A percentile compares a stretch with the other conserved stretches of the same genome.
Evolutionary conservation across 345 rosid species (phyloP).

Genomic region (Moringa oleifera): DNA sequence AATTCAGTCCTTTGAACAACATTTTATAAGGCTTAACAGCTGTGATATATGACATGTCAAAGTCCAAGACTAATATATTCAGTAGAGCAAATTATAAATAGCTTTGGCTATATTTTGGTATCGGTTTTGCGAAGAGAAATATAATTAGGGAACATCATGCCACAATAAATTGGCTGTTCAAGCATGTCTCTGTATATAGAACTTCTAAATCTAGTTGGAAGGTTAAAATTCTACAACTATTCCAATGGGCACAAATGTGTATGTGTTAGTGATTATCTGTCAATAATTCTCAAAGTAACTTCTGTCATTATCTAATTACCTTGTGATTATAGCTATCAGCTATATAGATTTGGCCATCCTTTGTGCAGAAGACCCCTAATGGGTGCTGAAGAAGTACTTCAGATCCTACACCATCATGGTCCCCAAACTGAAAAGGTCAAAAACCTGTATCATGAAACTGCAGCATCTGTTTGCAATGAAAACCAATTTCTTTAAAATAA

Average conservation of each 20-base stretch:
- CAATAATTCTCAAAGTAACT: not conserved
- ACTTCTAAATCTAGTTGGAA: not conserved
- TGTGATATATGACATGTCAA: not conserved
- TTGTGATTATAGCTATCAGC: conserved; percentile 96
- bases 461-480: not conserved
- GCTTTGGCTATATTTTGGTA: not conserved
- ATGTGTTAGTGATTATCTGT: not conserved
- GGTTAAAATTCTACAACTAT: not conserved
- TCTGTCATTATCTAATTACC: conserved; percentile 29
- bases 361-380: conserved; percentile 68
- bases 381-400: conserved; percentile 97
- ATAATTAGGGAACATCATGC: not conserved
- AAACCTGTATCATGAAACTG: not conserved
- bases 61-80: not conserved
- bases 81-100: not conserved
- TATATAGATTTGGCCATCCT: conserved; percentile 66
- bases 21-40: not conserved
- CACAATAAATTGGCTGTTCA: not conserved
- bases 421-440: conserved; percentile 66
- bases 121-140: no score
- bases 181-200: not conserved
- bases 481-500: not conserved
- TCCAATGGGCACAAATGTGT: not conserved
- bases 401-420: conserved; percentile 79
- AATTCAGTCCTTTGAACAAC: not conserved